Conservation (phyloP, 495 filamentous ascomycete genomes). For the Amorphotheca resinae region DNA sequence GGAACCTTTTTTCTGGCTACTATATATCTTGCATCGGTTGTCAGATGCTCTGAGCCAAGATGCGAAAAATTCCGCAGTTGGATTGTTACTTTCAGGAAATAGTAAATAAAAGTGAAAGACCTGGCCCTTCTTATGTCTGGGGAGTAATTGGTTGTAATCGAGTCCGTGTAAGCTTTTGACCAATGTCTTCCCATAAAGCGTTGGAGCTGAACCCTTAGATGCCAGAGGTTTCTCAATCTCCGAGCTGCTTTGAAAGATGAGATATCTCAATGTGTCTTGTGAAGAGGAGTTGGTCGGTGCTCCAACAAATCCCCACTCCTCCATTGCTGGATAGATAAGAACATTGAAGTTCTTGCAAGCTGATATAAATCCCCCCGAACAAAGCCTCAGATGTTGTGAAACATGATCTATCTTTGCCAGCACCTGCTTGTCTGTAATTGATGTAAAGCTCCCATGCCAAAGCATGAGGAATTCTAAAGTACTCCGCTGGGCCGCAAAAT, state of each 20-base stretch:
- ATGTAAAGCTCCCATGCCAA: conserved; percentile 7
- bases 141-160: conserved; percentile 6
- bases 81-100: conserved; percentile 9
- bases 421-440: neutral
- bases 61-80: conserved; percentile 7
- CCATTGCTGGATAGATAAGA: conserved; percentile 11
- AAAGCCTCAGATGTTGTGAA: conserved; percentile 4
- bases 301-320: conserved; percentile 15
- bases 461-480: neutral
- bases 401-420: conserved; percentile 3
- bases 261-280: conserved; percentile 12
- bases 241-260: conserved; percentile 11
- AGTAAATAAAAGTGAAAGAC: conserved; percentile 12
- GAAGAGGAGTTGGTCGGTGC: neutral
- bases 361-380: conserved; percentile 6
- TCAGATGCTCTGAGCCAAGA: conserved; percentile 8
- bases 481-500: conserved; percentile 6
- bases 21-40: conserved; percentile 11
- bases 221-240: neutral
- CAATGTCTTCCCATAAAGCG: conserved; percentile 7
- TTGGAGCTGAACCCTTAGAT: neutral
- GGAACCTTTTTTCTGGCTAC: conserved; percentile 12
- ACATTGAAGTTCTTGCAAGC: conserved; percentile 1
- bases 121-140: neutral
- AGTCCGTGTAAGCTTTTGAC: conserved; percentile 9